Percentiles rank a stretch among this genome's conserved stretches.
Conservation (phyloP, 192 early-diverging fungal species). For the Kickxella alabastrina region DNA sequence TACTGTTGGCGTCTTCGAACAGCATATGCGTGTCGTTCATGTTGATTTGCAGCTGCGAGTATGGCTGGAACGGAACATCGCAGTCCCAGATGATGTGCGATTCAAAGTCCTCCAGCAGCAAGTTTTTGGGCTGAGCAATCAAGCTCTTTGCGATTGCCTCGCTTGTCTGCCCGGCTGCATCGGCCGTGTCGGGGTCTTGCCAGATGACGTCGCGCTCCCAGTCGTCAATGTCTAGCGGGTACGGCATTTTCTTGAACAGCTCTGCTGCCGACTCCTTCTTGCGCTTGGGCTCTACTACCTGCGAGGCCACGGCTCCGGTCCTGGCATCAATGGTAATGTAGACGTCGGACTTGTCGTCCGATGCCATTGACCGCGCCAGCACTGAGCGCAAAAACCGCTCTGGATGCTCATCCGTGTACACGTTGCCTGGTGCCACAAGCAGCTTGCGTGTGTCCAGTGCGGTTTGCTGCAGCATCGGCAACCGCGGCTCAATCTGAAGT, state of each 20-base stretch:
- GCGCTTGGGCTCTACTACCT: constrained; percentile 20
- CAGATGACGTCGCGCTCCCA: constrained; percentile 88
- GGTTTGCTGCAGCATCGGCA: constrained; percentile 5
- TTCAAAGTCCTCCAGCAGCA: constrained; percentile 57
- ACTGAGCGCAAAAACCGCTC: constrained; percentile 18
- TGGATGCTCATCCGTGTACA: background rate
- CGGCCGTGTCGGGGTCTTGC: constrained; percentile 16
- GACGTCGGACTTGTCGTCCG: constrained; percentile 24
- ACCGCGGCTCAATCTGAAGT: background rate
- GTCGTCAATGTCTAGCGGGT: constrained; percentile 67
- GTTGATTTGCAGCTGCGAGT: constrained; percentile 57
- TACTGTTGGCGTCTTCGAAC: constrained; percentile 54
- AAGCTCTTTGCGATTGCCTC: too few relatives aligned
- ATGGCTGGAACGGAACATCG: constrained; percentile 52
- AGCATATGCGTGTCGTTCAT: constrained; percentile 76
- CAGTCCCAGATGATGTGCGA: constrained; percentile 79
- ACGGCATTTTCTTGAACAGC: constrained; percentile 51
- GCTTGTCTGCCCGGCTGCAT: constrained; percentile 26
- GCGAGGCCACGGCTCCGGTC: constrained; percentile 26
- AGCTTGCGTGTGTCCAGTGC: constrained; percentile 38
- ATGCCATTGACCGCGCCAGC: constrained; percentile 30
- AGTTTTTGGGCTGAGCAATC: constrained; percentile 17
- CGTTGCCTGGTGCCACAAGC: background rate
- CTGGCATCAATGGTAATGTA: constrained; percentile 29
- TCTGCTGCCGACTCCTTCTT: constrained; percentile 24